These are phyloP conservation scores for Ulmus americana DNA, from an alignment of 331 rosid species.

Conservation along the genomic window DNA sequence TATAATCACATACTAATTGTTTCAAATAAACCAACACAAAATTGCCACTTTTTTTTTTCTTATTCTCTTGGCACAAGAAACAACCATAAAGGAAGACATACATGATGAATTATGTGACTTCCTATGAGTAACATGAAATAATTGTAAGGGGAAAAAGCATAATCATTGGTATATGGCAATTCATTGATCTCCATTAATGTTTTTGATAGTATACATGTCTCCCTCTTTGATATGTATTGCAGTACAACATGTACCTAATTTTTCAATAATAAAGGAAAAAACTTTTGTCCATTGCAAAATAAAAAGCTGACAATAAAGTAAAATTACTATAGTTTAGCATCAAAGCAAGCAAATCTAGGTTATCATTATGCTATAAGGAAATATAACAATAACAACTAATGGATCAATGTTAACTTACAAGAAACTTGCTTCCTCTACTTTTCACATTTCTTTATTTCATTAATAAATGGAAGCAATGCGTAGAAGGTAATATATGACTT, in stretches of 20 bases:
- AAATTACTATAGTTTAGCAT: neutral
- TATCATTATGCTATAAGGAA: neutral
- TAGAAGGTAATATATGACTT: constrained; percentile 58
- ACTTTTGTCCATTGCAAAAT: neutral
- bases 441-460: constrained; percentile 82
- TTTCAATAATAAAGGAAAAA: neutral
- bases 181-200: neutral
- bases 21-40: neutral
- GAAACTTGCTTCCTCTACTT: constrained; percentile 75
- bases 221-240: neutral
- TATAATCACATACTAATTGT: neutral
- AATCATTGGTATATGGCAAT: neutral
- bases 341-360: neutral
- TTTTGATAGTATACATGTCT: neutral
- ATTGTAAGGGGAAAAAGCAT: neutral
- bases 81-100: neutral
- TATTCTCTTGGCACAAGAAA: neutral
- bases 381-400: neutral
- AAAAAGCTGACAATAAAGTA: neutral
- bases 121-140: neutral
- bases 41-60: neutral
- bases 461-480: constrained; percentile 70
- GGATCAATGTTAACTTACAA: constrained; percentile 48
- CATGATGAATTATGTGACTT: neutral
- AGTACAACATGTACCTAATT: neutral